These are phyloP conservation scores for Candida dajiaensis DNA, from an alignment of 805 yeast genomes.

Conservation along the genomic window DNA sequence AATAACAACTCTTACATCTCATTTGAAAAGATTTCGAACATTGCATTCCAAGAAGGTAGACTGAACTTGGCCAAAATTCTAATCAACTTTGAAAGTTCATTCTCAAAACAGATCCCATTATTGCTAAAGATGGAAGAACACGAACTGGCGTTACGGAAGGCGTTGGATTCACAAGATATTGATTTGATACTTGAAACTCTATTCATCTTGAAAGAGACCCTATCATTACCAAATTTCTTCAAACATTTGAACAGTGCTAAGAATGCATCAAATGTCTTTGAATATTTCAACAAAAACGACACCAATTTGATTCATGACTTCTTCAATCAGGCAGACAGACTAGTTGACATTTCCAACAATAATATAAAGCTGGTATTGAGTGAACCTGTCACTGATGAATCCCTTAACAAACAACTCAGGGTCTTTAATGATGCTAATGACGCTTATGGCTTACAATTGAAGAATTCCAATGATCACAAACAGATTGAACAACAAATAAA, in stretches of 20 bases:
- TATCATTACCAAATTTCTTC: slow-evolving; percentile 64
- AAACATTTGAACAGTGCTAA: slow-evolving; percentile 48
- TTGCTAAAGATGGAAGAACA: slow-evolving; percentile 68
- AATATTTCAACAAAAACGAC: slow-evolving; percentile 29
- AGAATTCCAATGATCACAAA: slow-evolving; percentile 30
- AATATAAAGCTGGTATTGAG: slow-evolving; percentile 24
- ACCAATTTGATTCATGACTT: slow-evolving; percentile 42
- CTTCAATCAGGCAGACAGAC: slow-evolving; percentile 59
- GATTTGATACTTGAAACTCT: slow-evolving; percentile 58
- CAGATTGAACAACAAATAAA: slow-evolving; percentile 39
- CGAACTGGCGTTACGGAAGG: slow-evolving; percentile 60
- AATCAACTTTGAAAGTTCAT: slow-evolving; percentile 56
- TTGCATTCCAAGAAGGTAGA: slow-evolving; percentile 82
- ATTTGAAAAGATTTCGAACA: slow-evolving; percentile 50
- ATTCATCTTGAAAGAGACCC: slow-evolving; percentile 42
- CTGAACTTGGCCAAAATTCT: slow-evolving; percentile 57
- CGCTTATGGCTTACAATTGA: slow-evolving; percentile 28
- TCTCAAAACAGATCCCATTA: slow-evolving; percentile 54
- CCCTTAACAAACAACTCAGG: slow-evolving; percentile 18
- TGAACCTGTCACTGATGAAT: slow-evolving; percentile 7
- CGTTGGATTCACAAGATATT: slow-evolving; percentile 34
- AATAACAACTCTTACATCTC: slow-evolving; percentile 38
- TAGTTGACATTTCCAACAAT: slow-evolving; percentile 39
- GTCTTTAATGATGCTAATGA: slow-evolving; percentile 25
- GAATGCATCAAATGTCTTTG: slow-evolving; percentile 30